A percentile compares a stretch with the other conserved stretches of the same genome.
Evolutionary conservation across 306 rosid genomes (phyloP).

Genomic region (Pyrus bretschneideri): DNA sequence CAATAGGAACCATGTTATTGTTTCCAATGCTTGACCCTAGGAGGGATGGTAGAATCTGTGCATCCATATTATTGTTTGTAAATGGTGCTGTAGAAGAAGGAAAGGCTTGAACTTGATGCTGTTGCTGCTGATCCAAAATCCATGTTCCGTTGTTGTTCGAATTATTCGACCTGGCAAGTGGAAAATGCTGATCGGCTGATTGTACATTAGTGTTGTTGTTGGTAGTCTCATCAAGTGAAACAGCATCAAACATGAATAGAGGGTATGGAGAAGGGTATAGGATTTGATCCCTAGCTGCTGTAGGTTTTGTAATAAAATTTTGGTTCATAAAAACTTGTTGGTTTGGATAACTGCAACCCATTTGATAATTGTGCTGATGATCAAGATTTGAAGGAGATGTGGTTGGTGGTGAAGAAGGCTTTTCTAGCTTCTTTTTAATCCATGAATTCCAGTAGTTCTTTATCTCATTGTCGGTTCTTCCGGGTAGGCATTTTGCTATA

Average conservation of each 20-base stretch:
- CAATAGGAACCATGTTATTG: conserved; percentile 31
- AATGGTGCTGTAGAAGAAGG: conserved; percentile 16
- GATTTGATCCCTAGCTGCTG: conserved; percentile 11
- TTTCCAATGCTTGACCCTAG: conserved; percentile 38
- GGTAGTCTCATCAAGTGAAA: conserved; percentile 17
- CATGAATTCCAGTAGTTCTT: conserved; percentile 98
- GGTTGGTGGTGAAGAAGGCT: conserved; percentile 25
- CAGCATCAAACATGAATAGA: conserved; percentile 63
- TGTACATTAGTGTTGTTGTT: neutral
- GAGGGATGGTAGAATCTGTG: conserved; percentile 43
- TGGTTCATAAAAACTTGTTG: conserved; percentile 51
- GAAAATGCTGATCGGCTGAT: neutral
- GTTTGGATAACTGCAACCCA: conserved; percentile 14
- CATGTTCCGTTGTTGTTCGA: conserved; percentile 16
- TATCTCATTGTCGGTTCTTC: conserved; percentile 95
- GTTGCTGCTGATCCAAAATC: conserved; percentile 38
- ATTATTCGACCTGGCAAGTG: conserved; percentile 19
- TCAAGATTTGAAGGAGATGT: conserved; percentile 16
- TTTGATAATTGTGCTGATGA: conserved; percentile 25
- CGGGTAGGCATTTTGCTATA: conserved; percentile 92
- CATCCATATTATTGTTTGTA: conserved; percentile 20
- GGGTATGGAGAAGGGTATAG: conserved; percentile 62
- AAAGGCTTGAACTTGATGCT: conserved; percentile 40
- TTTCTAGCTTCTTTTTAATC: conserved; percentile 86
- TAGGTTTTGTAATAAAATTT: neutral